Base-by-base conservation (phyloP, 306 rosid species). In the Biancaea sappan region DNA sequence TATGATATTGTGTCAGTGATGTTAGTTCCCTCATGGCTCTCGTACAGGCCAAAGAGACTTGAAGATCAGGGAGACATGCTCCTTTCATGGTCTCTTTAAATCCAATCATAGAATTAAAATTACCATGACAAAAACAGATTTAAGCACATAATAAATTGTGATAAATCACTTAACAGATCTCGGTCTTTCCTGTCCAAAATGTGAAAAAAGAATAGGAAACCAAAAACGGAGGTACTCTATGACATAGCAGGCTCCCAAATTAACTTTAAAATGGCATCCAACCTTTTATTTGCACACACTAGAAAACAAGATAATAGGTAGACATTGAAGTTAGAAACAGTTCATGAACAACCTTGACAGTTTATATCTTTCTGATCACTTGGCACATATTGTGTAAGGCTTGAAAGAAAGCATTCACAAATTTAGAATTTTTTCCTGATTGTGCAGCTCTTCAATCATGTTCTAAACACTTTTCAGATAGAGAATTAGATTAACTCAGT, bases 41-140 rank as follows among this genome's bases (percentile, higher is more conserved):
- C 48, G 7, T 21, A 59, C 41, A 40, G 51, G 53, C 44, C 73
- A 63, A 63, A 54, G 15, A 65, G 35, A 44, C 79, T 58, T 58
- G 64, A 64, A 71, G 44, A 67, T 59, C 59, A 73, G 50, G 37
- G 66, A 1, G 29, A 14, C 48, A 56, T 7, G n/a, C 57, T 43
- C 52, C 51, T 52, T 69, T 59, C 14, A n/a, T 48, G 12, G 58
- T 54, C 60, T 66, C 16, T 57, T 77, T 57, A 24, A 25, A 52
- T 31, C 51, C 26, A 48, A 77, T 16, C 35, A 46, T n/a, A 35
- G 67, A 54, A 32, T 50, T 40, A 62, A n/a, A n/a, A n/a, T n/a
- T n/a, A 15, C 11, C 59, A 51, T 28, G 66, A 78, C 22, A 61
- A 61, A 59, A 1, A 22, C 43, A 50, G 50, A 11, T 77, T 16